Conservation (phyloP, 2,329 filamentous ascomycete species). For the Trichoderma sp. region DNA sequence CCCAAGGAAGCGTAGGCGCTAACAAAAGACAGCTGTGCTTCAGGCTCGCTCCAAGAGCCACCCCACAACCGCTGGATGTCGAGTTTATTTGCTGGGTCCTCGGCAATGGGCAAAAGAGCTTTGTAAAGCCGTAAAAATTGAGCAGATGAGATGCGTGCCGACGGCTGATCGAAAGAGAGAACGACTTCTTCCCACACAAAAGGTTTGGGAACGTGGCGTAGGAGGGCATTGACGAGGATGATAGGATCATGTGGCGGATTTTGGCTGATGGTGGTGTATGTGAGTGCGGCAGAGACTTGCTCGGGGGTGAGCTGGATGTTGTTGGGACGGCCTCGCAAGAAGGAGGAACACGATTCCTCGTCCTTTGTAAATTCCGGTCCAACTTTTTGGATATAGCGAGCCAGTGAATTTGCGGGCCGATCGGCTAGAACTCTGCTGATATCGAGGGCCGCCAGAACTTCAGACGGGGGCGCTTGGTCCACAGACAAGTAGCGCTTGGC, state of each 20-base stretch:
- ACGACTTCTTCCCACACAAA: conserved; percentile 74
- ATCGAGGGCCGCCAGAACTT: conserved; percentile 70
- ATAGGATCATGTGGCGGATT: conserved; percentile 55
- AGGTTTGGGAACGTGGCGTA: conserved; percentile 61
- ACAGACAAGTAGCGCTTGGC: conserved; percentile 67
- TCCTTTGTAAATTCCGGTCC: conserved; percentile 76
- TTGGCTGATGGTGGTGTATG: conserved; percentile 63
- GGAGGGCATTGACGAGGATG: conserved; percentile 62
- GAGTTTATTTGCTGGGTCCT: conserved; percentile 52
- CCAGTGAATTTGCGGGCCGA: conserved; percentile 57
- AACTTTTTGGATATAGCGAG: conserved; percentile 69
- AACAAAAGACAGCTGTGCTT: conserved; percentile 92
- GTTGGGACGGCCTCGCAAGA: conserved; percentile 55
- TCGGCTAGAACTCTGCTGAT: conserved; percentile 66
- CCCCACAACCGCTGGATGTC: conserved; percentile 92
- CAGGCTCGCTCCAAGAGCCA: conserved; percentile 80
- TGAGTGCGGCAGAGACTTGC: conserved; percentile 78
- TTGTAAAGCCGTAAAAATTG: conserved; percentile 84
- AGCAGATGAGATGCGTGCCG: conserved; percentile 70
- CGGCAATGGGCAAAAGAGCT: conserved; percentile 72
- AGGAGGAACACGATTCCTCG: conserved; percentile 63
- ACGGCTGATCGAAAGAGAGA: conserved; percentile 76
- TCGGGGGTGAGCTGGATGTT: conserved; percentile 71
- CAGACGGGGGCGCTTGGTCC: conserved; percentile 66
- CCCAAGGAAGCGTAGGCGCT: conserved; percentile 79